Conservation (phyloP, 495 filamentous ascomycete species). For the Platismatia glauca region DNA sequence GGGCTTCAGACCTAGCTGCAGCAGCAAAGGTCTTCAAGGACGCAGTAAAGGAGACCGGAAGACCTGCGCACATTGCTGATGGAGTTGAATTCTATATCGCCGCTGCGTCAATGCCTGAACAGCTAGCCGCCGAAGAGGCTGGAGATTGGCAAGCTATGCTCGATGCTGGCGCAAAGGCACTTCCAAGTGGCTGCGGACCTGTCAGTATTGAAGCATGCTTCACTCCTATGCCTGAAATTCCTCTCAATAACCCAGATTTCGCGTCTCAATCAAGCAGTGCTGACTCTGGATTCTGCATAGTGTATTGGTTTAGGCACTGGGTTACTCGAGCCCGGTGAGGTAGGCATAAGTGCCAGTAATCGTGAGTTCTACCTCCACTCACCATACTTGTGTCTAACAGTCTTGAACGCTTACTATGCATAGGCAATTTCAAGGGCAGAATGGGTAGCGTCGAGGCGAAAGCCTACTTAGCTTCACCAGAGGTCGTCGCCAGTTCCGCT, state of each 20-base stretch:
- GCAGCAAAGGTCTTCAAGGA: conserved; percentile 84
- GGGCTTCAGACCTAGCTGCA: conserved; percentile 71
- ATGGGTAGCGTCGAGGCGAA: conserved; percentile 80
- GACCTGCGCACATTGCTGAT: conserved; percentile 53
- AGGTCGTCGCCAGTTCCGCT: conserved; percentile 85
- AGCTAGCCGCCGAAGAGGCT: conserved; percentile 63
- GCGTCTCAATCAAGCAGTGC: too few species aligned
- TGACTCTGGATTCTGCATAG: too few species aligned
- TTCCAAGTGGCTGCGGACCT: conserved; percentile 79
- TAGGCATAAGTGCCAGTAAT: conserved; percentile 83
- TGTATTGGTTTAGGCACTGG: conserved; percentile 88
- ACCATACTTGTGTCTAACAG: background rate
- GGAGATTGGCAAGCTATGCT: conserved; percentile 86
- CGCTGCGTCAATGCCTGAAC: conserved; percentile 75
- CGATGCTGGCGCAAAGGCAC: conserved; percentile 64
- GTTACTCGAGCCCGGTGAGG: conserved; percentile 73
- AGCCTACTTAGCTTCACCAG: conserved; percentile 83
- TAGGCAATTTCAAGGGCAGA: conserved; percentile 79
- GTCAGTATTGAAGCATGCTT: too few species aligned
- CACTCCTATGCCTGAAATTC: too few species aligned
- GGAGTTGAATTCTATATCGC: conserved; percentile 88
- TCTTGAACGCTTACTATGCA: background rate
- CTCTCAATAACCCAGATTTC: too few species aligned
- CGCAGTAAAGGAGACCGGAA: conserved; percentile 48
- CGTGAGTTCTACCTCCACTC: conserved; percentile 17